These are phyloP conservation scores for Colletotrichum plurivorum DNA, from an alignment of 2,329 filamentous ascomycete genomes.

Conservation along the genomic window DNA sequence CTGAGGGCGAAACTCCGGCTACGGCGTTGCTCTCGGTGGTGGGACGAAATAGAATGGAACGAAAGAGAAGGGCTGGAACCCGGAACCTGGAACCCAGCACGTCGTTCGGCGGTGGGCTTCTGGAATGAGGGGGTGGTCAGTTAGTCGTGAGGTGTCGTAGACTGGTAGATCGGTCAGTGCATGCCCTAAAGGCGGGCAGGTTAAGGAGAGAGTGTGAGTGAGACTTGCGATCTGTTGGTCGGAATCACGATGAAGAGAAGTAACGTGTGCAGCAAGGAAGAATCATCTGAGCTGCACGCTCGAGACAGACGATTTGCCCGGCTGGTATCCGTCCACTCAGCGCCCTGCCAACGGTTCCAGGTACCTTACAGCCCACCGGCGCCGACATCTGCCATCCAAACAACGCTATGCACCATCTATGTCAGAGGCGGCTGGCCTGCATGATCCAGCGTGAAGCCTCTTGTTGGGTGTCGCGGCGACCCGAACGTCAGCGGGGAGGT, in stretches of 20 bases:
- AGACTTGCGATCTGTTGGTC: constrained; percentile 16
- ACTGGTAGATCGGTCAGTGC: constrained; percentile 16
- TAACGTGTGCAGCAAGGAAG: constrained; percentile 16
- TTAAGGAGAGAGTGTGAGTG: neutral
- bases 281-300: constrained; percentile 21
- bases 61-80: constrained; percentile 17
- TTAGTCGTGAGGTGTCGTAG: neutral
- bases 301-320: constrained; percentile 10
- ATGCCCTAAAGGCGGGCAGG: neutral
- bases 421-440: constrained; percentile 18
- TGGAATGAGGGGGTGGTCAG: constrained; percentile 10
- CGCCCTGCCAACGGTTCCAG: constrained; percentile 7
- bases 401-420: constrained; percentile 18
- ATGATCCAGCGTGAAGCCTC: neutral
- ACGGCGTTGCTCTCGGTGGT: neutral
- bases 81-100: constrained; percentile 15
- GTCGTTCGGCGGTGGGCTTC: constrained; percentile 6
- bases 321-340: neutral
- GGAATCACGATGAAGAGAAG: constrained; percentile 15
- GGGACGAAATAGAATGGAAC: constrained; percentile 1
- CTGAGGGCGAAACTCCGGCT: neutral
- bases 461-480: constrained; percentile 4
- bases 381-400: constrained; percentile 32
- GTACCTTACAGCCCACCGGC: constrained; percentile 36
- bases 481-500: constrained; percentile 21